A percentile compares a stretch with the other conserved stretches of the same genome.
Evolutionary conservation across 768 basidiomycete genomes (phyloP).

Genomic region (Cyclocybe cylindracea): DNA sequence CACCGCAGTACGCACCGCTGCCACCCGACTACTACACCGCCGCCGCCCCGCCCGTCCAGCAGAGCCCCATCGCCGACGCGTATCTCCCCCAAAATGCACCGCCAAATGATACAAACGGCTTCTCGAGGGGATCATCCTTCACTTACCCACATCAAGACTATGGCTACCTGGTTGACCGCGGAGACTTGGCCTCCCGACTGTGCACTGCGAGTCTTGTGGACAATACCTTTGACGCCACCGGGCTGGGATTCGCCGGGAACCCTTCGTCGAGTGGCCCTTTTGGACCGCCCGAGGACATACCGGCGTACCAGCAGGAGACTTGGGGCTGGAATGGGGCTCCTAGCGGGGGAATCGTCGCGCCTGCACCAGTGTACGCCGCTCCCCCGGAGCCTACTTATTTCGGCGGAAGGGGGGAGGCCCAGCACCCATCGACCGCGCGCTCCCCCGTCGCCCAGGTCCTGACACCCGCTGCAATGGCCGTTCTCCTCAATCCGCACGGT

Average conservation of each 20-base stretch:
- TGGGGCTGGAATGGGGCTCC: slow-evolving; percentile 26
- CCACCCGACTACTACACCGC: slow-evolving; percentile 30
- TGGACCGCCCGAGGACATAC: slow-evolving; percentile 42
- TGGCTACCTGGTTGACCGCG: slow-evolving; percentile 43
- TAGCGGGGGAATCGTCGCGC: slow-evolving; percentile 32
- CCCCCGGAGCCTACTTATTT: slow-evolving; percentile 24
- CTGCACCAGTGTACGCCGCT: slow-evolving; percentile 28
- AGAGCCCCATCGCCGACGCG: slow-evolving; percentile 22
- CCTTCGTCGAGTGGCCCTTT: slow-evolving; percentile 23
- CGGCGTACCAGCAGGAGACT: slow-evolving; percentile 32
- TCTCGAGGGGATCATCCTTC: slow-evolving; percentile 54
- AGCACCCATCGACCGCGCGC: slow-evolving; percentile 23
- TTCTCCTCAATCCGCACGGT: slow-evolving; percentile 39
- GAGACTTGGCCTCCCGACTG: slow-evolving; percentile 31
- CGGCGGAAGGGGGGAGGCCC: slow-evolving; percentile 25
- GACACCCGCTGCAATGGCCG: slow-evolving; percentile 49
- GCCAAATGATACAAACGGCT: slow-evolving; percentile 36
- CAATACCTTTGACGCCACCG: slow-evolving; percentile 44
- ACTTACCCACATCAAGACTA: slow-evolving; percentile 46
- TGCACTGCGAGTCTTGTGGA: slow-evolving; percentile 31
- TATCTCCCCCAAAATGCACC: slow-evolving; percentile 33
- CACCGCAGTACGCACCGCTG: slow-evolving; percentile 32
- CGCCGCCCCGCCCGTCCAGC: slow-evolving; percentile 13
- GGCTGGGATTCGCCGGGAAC: slow-evolving; percentile 42
- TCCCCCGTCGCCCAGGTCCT: slow-evolving; percentile 42